phyloP scores from a whole-genome alignment of 768 basidiomycete species.

The Tricholoma flavovirens region DNA sequence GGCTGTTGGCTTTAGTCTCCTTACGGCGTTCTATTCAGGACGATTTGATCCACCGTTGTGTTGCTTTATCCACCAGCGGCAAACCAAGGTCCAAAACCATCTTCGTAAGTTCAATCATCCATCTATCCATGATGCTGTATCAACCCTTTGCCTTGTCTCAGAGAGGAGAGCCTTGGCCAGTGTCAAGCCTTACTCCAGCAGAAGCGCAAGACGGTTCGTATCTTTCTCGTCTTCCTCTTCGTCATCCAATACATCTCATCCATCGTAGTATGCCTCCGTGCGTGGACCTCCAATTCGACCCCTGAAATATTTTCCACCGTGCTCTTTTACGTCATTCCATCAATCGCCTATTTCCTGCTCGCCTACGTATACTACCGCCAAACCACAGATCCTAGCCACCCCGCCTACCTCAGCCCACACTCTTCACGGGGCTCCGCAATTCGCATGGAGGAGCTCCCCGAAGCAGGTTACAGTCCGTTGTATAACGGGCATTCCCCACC shows the following conservation, averaged over 20 bases:
- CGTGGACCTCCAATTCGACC: constrained; percentile 33
- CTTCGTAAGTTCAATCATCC: constrained; percentile 25
- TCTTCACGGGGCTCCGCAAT: constrained; percentile 6
- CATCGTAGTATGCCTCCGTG: constrained; percentile 30
- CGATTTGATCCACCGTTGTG: constrained; percentile 33
- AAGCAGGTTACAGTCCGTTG: constrained; percentile 1
- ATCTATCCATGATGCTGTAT: neutral
- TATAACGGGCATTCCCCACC: constrained; percentile 1
- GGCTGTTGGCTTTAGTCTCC: neutral
- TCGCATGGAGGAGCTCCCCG: constrained; percentile 9
- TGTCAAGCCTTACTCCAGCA: constrained; percentile 16
- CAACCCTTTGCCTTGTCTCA: constrained; percentile 7
- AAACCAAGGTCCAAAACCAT: constrained; percentile 30
- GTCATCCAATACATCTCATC: neutral
- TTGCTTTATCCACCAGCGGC: constrained; percentile 27
- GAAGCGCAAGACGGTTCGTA: constrained; percentile 32
- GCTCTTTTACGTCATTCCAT: constrained; percentile 33
- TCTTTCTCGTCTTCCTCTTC: neutral
- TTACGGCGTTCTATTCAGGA: constrained; percentile 19
- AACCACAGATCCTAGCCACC: constrained; percentile 30
- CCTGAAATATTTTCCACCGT: constrained; percentile 33
- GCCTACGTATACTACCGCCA: constrained; percentile 37
- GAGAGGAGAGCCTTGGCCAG: constrained; percentile 29
- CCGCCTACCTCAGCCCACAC: constrained; percentile 23
- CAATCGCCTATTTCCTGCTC: constrained; percentile 29